Conservation (phyloP, 345 rosid species). For the Eucalyptus guilfoylei region DNA sequence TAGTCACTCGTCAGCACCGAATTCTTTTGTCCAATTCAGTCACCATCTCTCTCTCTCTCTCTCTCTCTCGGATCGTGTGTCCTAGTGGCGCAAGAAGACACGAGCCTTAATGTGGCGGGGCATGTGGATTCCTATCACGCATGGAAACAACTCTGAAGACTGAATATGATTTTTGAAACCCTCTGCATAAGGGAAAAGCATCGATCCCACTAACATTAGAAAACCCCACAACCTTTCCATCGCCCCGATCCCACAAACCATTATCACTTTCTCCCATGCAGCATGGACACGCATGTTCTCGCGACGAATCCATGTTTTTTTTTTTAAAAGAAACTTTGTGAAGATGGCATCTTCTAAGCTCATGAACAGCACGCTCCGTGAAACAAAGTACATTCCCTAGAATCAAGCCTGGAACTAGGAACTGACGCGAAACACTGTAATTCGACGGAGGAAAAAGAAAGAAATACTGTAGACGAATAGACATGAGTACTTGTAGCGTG, state of each 20-base stretch:
- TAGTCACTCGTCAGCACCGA: neutral
- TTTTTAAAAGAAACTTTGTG: neutral
- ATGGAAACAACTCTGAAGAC: neutral
- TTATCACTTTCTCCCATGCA: neutral
- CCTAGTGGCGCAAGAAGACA: conserved; percentile 5
- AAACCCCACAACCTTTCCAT: neutral
- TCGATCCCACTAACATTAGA: neutral
- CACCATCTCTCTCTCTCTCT: too few species aligned
- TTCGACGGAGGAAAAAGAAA: neutral
- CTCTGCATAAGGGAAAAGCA: neutral
- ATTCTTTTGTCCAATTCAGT: too few species aligned
- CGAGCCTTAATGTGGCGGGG: neutral
- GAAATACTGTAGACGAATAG: neutral
- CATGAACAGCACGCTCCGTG: neutral
- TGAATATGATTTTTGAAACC: neutral
- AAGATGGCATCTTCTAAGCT: neutral
- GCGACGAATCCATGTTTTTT: neutral
- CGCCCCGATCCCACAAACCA: neutral
- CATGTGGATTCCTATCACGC: neutral
- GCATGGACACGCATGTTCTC: neutral
- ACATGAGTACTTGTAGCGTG: neutral
- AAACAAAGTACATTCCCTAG: neutral
- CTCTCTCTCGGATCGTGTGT: neutral
- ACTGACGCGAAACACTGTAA: neutral
- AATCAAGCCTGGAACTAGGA: neutral